Percentiles rank a stretch among this genome's conserved stretches.
These are phyloP conservation scores for Penicillium cataractarum DNA, from an alignment of 495 filamentous ascomycete species.

Conservation along the genomic window DNA sequence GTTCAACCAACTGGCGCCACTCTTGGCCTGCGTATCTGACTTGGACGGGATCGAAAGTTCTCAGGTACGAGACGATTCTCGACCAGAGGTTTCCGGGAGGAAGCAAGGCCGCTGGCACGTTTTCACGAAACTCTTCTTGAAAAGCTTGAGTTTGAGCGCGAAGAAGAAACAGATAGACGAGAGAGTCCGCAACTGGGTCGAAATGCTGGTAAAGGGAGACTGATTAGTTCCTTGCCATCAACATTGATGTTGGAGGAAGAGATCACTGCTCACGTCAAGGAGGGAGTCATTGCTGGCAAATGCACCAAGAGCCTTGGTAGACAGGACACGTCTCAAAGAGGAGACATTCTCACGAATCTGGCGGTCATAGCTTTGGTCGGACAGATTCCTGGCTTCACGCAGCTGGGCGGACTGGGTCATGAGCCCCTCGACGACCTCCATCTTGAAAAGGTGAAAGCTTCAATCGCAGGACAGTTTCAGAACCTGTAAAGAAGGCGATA, in stretches of 20 bases:
- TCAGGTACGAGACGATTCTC: slow-evolving; percentile 51
- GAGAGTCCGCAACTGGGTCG: slow-evolving; percentile 45
- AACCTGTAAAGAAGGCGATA: background rate
- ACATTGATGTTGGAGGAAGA: background rate
- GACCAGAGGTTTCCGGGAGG: slow-evolving; percentile 51
- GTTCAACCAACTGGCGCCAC: slow-evolving; percentile 57
- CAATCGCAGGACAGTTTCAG: background rate
- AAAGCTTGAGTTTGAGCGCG: slow-evolving; percentile 34
- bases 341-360: slow-evolving; percentile 34
- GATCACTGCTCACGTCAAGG: slow-evolving; percentile 35
- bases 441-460: background rate
- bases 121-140: slow-evolving; percentile 26
- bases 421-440: slow-evolving; percentile 21
- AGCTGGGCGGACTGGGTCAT: slow-evolving; percentile 19
- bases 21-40: slow-evolving; percentile 60
- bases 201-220: slow-evolving; percentile 20
- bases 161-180: slow-evolving; percentile 48
- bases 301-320: slow-evolving; percentile 21
- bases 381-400: slow-evolving; percentile 7
- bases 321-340: slow-evolving; percentile 26
- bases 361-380: slow-evolving; percentile 34
- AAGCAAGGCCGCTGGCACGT: slow-evolving; percentile 28
- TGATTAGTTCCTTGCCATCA: background rate
- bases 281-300: slow-evolving; percentile 23
- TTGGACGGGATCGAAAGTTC: slow-evolving; percentile 60